Evolutionary conservation across 805 yeast species (phyloP).

Genomic region (Scheffersomyces coipomensis): DNA sequence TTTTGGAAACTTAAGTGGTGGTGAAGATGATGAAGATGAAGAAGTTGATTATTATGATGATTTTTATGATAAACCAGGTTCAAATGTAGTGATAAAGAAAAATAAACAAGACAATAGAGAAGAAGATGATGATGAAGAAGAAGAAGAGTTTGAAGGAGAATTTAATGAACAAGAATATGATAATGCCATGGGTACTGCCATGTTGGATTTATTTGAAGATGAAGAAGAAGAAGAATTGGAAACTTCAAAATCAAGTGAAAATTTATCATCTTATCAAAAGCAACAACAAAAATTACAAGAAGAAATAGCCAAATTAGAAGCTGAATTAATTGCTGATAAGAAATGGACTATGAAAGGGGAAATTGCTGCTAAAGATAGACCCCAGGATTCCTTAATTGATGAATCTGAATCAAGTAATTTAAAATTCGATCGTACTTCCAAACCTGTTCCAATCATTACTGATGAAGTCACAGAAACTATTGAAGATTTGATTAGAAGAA

Average conservation of each 20-base stretch:
- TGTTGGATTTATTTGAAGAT: constrained; percentile 59
- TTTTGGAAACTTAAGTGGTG: constrained; percentile 27
- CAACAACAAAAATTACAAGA: constrained; percentile 75
- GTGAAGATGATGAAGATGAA: constrained; percentile 46
- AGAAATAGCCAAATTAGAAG: constrained; percentile 78
- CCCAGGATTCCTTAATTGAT: constrained; percentile 76
- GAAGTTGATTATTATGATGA: constrained; percentile 64
- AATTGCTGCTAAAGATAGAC: constrained; percentile 76
- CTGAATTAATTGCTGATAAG: constrained; percentile 86
- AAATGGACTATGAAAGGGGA: constrained; percentile 96
- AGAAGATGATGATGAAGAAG: constrained; percentile 29
- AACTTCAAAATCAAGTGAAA: constrained; percentile 19
- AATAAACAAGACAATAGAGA: constrained; percentile 9
- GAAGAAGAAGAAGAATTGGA: constrained; percentile 32
- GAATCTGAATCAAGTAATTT: constrained; percentile 55
- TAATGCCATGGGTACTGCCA: constrained; percentile 58
- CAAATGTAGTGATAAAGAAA: constrained; percentile 12
- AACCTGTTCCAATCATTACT: constrained; percentile 95
- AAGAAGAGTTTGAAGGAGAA: constrained; percentile 27
- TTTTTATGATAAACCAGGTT: constrained; percentile 53
- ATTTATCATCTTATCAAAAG: constrained; percentile 74
- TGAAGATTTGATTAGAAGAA: constrained; percentile 84
- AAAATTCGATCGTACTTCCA: constrained; percentile 89
- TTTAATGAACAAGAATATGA: constrained; percentile 57
- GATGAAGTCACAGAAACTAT: constrained; percentile 80